Evolutionary conservation across 768 basidiomycete species (phyloP).

Genomic region (Tricholoma terreum): DNA sequence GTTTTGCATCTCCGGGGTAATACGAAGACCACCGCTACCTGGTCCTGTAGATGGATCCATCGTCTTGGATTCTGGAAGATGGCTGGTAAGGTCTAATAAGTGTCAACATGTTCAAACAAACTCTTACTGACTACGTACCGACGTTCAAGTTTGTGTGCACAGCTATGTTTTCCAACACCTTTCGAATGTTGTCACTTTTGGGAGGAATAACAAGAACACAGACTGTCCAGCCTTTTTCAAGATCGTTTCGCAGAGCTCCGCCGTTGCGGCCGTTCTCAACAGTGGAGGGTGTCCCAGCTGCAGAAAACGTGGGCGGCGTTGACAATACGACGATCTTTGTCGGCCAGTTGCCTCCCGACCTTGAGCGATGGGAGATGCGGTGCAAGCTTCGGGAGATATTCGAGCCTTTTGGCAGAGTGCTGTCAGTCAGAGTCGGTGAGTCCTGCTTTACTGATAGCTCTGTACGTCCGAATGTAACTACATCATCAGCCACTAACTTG

Average conservation of each 20-base stretch:
- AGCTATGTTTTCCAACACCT: background rate
- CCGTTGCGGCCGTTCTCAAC: background rate
- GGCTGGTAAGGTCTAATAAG: no score
- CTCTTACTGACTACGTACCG: background rate
- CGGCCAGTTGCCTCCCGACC: background rate
- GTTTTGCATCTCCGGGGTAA: slow-evolving; percentile 25
- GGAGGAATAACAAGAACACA: background rate
- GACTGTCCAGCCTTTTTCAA: background rate
- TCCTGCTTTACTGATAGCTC: no score
- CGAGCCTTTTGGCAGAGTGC: background rate
- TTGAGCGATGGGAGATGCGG: background rate
- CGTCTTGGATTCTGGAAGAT: no score
- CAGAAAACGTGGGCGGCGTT: no score
- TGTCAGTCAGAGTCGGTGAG: background rate
- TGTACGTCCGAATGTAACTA: background rate
- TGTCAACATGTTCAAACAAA: background rate
- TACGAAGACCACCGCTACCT: slow-evolving; percentile 23
- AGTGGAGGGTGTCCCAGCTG: background rate
- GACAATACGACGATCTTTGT: background rate
- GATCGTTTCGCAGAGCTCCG: background rate
- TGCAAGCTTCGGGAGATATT: background rate
- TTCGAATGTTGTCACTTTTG: background rate
- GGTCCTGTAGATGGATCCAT: background rate
- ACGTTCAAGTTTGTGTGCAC: background rate
- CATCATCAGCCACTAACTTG: background rate